phyloP scores from a whole-genome alignment of 2,329 filamentous ascomycete species.

The Triangularia setosa region DNA sequence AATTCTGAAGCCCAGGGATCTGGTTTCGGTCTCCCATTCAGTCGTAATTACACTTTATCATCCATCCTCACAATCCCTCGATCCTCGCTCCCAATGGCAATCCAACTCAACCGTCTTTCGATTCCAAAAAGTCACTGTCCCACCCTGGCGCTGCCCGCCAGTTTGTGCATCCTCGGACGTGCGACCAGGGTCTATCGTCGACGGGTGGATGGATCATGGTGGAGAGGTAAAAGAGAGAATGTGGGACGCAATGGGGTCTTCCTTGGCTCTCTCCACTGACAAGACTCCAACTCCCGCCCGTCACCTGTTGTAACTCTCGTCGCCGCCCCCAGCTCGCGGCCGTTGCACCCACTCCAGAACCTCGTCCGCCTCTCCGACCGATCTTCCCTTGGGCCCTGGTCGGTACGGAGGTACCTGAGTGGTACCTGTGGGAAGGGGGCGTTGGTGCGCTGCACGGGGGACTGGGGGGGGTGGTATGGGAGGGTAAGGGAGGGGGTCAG shows the following conservation, averaged over 20 bases:
- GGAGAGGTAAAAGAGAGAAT: not conserved
- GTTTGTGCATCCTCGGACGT: not conserved
- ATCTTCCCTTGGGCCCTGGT: slow-evolving; percentile 11
- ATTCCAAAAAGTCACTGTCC: not conserved
- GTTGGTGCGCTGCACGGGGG: not conserved
- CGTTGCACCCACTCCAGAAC: slow-evolving; percentile 25
- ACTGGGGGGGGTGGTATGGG: not conserved
- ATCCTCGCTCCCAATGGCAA: not conserved
- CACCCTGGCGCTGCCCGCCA: not conserved
- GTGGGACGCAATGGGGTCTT: slow-evolving; percentile 9
- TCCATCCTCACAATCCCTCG: not conserved
- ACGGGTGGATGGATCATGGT: slow-evolving; percentile 4
- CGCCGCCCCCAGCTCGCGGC: slow-evolving; percentile 19
- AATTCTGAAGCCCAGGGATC: not conserved
- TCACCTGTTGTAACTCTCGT: slow-evolving; percentile 16
- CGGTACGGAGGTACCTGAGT: slow-evolving; percentile 16
- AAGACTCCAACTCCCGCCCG: slow-evolving; percentile 7
- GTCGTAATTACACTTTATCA: not conserved
- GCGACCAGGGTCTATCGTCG: slow-evolving; percentile 9
- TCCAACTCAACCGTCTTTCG: too few species aligned
- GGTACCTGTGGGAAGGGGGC: slow-evolving; percentile 20
- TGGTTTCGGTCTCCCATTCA: not conserved
- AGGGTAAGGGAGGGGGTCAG: slow-evolving; percentile 9
- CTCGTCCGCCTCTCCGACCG: slow-evolving; percentile 16
- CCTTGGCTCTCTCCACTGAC: slow-evolving; percentile 5